Evolutionary conservation across 1,284 basidiomycete genomes (phyloP), one percentile per base, ranked within the genome.

Genomic region (Cryptococcus maquisensis): DNA sequence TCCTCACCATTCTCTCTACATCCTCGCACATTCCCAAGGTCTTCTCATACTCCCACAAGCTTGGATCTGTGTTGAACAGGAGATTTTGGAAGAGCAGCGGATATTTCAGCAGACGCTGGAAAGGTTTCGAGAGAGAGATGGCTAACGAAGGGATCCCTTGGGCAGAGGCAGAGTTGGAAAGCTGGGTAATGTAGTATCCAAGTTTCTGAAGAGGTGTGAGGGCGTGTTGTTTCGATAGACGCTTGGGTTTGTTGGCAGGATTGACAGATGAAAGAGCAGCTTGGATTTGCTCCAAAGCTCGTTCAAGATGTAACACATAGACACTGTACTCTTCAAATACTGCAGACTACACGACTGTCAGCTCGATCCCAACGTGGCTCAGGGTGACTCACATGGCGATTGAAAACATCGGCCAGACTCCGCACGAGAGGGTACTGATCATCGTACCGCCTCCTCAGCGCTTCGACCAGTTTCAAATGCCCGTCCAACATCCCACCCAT

Each of bases 31-130:
- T 95, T 68, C 87, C 86, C 40, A 97, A 79, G 4, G 93, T 96
- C 66, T 87, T 90, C 71, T 98, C 95, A 69, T 97, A 98, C 77
- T 98, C 95, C 69, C 87, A 92, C 2, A 93, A 93, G 61, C 91
- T 94, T 1, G 95, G 92, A 68, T 98, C 95, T 9, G 95, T 96
- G 74, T 95, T 73, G 77, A 87, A 95, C 47, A 95, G 83, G n/a
- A 97, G 81, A 74, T 97, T 97, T 77, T 98, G 94, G 78, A 98
- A 97, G 40, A 98, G 83, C 16, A 98, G 82, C 3, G 95, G 95
- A 72, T 98, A 96, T 75, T 98, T 98, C 71, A 97, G 84, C 41
- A 98, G 80, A 32, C 95, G 84, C 71, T 98, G 95, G 78, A 98
- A 96, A 1, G 95, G 95, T 76, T 97, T 98, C 23, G 91, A 94